Evolutionary conservation across 176 grass and related monocot species (phyloP).

Genomic region (Cenchrus purpureus): DNA sequence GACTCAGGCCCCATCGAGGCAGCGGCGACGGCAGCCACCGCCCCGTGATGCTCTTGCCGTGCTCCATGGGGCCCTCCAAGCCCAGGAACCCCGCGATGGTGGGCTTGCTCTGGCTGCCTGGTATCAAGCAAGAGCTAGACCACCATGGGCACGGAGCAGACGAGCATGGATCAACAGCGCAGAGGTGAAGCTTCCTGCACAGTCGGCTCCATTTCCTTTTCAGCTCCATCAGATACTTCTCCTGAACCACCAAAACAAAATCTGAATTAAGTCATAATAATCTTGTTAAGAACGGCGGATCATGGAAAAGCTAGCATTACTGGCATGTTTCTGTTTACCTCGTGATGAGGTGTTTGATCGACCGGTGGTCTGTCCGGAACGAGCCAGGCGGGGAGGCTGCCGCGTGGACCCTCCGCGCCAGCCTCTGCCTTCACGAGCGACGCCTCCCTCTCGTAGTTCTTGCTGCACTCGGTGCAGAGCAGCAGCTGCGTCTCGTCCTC

Average conservation of each 20-base stretch:
- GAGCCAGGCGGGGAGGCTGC: slow-evolving; percentile 60
- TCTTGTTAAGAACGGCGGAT: neutral
- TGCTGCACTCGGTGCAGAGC: slow-evolving; percentile 73
- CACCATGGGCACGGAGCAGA: slow-evolving; percentile 47
- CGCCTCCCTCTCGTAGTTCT: slow-evolving; percentile 81
- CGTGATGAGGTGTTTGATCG: slow-evolving; percentile 37
- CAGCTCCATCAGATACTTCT: slow-evolving; percentile 70
- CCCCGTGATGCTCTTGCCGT: slow-evolving; percentile 4
- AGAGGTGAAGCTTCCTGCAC: slow-evolving; percentile 74
- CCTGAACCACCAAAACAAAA: slow-evolving; percentile 23
- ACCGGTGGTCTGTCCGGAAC: slow-evolving; percentile 36
- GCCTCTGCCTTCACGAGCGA: slow-evolving; percentile 51
- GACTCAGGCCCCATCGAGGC: neutral
- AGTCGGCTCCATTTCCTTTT: slow-evolving; percentile 88
- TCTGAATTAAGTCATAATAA: neutral
- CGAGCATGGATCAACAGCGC: slow-evolving; percentile 33
- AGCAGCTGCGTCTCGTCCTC: slow-evolving; percentile 60
- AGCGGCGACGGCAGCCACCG: neutral
- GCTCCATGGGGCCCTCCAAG: slow-evolving; percentile 14
- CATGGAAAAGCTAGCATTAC: neutral
- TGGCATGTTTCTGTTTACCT: slow-evolving; percentile 41
- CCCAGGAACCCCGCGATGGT: slow-evolving; percentile 45
- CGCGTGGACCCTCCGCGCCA: slow-evolving; percentile 17
- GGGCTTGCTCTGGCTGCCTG: slow-evolving; percentile 37
- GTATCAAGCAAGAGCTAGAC: slow-evolving; percentile 36